Base-by-base conservation (phyloP, 768 basidiomycete species). In the Filobasidium floriforme region DNA sequence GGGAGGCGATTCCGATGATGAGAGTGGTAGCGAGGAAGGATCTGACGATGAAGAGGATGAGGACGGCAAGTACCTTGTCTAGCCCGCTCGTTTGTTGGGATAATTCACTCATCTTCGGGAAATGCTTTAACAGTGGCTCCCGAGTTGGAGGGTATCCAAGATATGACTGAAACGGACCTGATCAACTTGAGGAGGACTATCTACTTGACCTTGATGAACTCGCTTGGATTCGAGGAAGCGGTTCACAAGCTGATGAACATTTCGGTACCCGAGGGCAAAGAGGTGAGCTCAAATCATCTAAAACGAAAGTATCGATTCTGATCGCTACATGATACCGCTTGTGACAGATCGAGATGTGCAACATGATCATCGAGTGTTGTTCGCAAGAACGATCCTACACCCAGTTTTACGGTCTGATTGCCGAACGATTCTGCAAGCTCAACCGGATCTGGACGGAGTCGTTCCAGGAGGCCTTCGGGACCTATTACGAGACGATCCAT, bases 331-430 rank as follows among this genome's bases (percentile, higher is more conserved):
- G 62, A 70, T 59, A 0, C 46, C 66, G 10, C 51, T 7, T 55
- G 41, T n/a, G 41, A 1, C 73, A 96, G 91, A 89, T 91, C 72
- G 94, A 97, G 77, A 80, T 99, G 66, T 86, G 90, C 77, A 97
- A 98, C 83, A 99, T 99, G 96, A 85, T 99, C 69, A 89, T 99
- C 79, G 94, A 98, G 74, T 99, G 96, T 88, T 98, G 96, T 78
- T 98, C 96, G 1, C 96, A 99, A 81, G 96, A 98, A 78, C 89
- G 96, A 15, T 92, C 94, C 0, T 99, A 97, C 79, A 91, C 90
- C 1, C 89, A 84, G n/a, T 98, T 96, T 82, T 99, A 93, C 74
- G 96, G 96, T 14, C 86, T 98, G 24, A 83, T 96, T 69, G 92
- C 92, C 63, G 96, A 99, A 78, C 89, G 96, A 24, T 92, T 99